phyloP scores from a whole-genome alignment of 1,284 basidiomycete species.

The Sanghuangporus weigelae region DNA sequence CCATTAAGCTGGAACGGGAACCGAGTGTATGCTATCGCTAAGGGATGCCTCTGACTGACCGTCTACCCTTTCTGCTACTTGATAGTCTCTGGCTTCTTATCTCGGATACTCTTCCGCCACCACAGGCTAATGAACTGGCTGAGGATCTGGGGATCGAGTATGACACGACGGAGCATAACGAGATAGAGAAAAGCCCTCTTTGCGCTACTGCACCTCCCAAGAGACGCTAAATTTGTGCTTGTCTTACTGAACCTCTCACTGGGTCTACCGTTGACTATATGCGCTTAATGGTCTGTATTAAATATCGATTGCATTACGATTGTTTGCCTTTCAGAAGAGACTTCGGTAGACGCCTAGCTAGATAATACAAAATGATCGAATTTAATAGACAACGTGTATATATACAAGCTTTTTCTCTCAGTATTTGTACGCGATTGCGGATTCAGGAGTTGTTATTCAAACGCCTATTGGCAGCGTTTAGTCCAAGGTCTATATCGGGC shows the following conservation, averaged over 20 bases:
- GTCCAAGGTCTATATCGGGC: slow-evolving; percentile 20
- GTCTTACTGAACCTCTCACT: not conserved
- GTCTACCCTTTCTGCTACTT: not conserved
- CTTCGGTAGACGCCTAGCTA: not conserved
- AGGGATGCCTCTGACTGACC: not conserved
- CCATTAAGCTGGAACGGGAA: not conserved
- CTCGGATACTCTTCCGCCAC: slow-evolving; percentile 60
- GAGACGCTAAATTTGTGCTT: not conserved
- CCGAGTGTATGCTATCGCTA: not conserved
- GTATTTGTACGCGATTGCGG: not conserved
- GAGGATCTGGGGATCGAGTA: slow-evolving; percentile 74
- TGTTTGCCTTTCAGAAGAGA: no score
- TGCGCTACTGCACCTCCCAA: slow-evolving; percentile 26
- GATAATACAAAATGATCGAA: not conserved
- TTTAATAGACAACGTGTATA: not conserved
- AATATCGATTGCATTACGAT: no score
- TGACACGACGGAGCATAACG: slow-evolving; percentile 60
- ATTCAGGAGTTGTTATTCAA: not conserved
- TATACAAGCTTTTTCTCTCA: not conserved
- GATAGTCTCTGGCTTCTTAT: slow-evolving; percentile 65
- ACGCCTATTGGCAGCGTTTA: not conserved
- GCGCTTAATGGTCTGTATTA: not conserved
- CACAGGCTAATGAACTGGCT: slow-evolving; percentile 52
- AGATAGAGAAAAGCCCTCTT: slow-evolving; percentile 48
- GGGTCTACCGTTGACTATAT: not conserved